These are phyloP conservation scores for Colletotrichum sansevieriae DNA, from an alignment of 2,329 filamentous ascomycete genomes.

Conservation along the genomic window DNA sequence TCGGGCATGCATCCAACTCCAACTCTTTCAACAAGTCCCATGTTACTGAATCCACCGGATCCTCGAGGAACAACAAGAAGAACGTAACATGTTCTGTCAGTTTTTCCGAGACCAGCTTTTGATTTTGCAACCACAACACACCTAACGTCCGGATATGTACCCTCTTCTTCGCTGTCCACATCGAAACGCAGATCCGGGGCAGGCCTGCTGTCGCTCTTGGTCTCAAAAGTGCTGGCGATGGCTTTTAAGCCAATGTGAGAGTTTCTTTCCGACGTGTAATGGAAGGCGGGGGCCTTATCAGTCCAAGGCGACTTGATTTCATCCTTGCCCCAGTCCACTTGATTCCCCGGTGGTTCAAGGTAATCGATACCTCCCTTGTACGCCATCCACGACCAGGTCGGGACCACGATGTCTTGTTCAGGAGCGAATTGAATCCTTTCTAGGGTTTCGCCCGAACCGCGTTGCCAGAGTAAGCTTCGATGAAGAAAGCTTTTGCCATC, in stretches of 20 bases:
- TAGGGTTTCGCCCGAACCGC: not conserved
- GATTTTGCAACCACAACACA: too few species aligned
- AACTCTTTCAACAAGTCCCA: not conserved
- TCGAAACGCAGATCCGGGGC: too few species aligned
- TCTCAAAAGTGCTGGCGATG: not conserved
- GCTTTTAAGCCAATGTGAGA: too few species aligned
- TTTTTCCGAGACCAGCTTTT: too few species aligned
- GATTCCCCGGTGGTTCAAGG: not conserved
- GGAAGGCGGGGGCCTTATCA: not conserved
- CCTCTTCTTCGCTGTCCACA: too few species aligned
- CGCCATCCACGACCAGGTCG: not conserved
- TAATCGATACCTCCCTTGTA: not conserved
- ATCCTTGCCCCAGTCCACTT: not conserved
- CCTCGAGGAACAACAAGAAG: not conserved
- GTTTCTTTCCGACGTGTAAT: not conserved
- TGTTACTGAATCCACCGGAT: fast-evolving
- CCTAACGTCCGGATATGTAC: too few species aligned
- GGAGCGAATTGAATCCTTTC: not conserved
- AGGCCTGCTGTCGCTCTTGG: not conserved
- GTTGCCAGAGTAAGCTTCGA: not conserved
- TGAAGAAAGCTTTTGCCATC: not conserved
- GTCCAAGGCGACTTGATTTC: not conserved
- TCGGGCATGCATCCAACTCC: not conserved
- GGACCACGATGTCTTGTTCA: not conserved
- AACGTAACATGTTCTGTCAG: not conserved